A percentile compares a stretch with the other conserved stretches of the same genome.
Conservation (phyloP, 441 rosid species). For the Populus hybrid region DNA sequence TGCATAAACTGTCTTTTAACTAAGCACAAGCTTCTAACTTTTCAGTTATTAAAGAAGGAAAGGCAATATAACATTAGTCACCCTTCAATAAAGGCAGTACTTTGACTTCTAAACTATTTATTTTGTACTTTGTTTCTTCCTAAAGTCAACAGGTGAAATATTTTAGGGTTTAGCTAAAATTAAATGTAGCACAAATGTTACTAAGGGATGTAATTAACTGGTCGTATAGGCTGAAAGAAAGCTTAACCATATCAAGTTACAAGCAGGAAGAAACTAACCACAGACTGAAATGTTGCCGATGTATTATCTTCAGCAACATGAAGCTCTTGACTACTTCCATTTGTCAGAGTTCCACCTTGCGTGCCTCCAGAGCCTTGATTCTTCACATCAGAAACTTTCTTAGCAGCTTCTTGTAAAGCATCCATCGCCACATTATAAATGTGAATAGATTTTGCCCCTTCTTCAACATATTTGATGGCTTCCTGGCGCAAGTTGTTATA, state of each 20-base stretch:
- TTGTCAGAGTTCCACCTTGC: constrained; percentile 20
- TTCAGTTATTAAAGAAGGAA: not conserved
- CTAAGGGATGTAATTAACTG: not conserved
- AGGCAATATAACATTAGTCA: not conserved
- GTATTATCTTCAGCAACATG: constrained; percentile 38
- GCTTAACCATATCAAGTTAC: not conserved
- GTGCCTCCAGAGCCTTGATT: constrained; percentile 37
- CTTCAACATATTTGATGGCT: constrained; percentile 76
- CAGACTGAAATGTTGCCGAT: constrained; percentile 29
- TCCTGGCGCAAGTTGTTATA: constrained; percentile 63
- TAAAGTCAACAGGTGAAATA: not conserved
- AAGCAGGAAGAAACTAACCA: constrained; percentile 36
- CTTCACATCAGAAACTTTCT: constrained; percentile 56
- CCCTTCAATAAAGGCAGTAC: not conserved
- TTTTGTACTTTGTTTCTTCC: not conserved
- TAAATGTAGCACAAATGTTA: not conserved
- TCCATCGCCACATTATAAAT: constrained; percentile 56
- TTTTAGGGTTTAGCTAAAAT: not conserved
- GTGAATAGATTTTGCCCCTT: constrained; percentile 66
- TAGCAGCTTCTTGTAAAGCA: constrained; percentile 59
- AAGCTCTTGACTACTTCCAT: constrained; percentile 38
- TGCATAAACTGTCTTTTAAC: not conserved
- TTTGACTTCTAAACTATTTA: not conserved
- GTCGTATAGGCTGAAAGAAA: not conserved
- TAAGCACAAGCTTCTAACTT: not conserved